phyloP scores from a whole-genome alignment of 78 protist genomes.

The Chrysochromulina parva region DNA sequence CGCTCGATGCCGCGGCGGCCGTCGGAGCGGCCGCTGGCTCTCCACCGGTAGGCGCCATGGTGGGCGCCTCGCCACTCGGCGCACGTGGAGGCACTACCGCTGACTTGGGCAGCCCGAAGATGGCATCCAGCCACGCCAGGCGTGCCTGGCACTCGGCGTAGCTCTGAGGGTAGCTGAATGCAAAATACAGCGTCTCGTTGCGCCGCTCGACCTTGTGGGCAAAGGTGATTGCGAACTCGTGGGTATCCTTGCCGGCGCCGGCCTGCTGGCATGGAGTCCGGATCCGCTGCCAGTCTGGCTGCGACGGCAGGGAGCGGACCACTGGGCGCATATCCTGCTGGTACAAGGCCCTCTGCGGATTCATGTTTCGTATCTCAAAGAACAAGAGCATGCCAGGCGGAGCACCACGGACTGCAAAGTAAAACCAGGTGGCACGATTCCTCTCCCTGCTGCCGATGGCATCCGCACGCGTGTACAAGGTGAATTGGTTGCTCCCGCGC shows the following conservation, averaged over 20 bases:
- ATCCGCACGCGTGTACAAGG: slow-evolving; percentile 20
- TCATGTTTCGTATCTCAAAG: slow-evolving; percentile 9
- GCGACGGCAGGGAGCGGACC: slow-evolving; percentile 1
- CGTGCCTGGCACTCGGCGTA: slow-evolving; percentile 7
- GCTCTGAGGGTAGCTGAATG: slow-evolving; percentile 28
- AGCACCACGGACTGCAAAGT: background rate
- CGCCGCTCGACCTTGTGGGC: background rate
- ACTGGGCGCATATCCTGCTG: slow-evolving; percentile 32
- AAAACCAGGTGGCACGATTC: slow-evolving; percentile 18
- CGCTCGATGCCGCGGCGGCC: too few species aligned
- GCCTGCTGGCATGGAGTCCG: background rate
- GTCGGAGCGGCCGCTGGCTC: too few species aligned
- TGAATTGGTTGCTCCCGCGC: background rate
- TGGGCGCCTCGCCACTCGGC: too few species aligned
- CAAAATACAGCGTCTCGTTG: slow-evolving; percentile 18
- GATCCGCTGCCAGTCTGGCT: background rate
- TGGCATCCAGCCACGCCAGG: background rate
- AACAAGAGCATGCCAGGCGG: background rate
- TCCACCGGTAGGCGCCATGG: too few species aligned
- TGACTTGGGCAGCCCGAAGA: background rate
- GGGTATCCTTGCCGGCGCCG: background rate
- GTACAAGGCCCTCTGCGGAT: slow-evolving; percentile 32
- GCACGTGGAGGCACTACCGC: background rate
- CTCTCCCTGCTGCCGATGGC: background rate
- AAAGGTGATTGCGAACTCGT: slow-evolving; percentile 1